A percentile compares a stretch with the other conserved stretches of the same genome.
Conservation (phyloP, 305 asterid species). For the Rubia peregrina region DNA sequence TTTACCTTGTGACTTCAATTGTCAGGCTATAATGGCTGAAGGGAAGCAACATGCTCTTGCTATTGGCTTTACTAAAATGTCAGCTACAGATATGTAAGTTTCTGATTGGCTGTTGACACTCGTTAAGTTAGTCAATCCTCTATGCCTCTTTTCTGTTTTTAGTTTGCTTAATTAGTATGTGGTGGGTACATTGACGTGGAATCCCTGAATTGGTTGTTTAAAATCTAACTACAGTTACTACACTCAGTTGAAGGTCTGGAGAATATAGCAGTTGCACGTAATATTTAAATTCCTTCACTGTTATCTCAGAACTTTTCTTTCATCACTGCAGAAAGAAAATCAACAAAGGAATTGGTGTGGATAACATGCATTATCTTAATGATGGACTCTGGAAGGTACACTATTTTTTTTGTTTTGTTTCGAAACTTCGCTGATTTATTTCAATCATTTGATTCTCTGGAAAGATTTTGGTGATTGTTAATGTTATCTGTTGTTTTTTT, state of each 20-base stretch:
- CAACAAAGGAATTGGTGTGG: constrained; percentile 96
- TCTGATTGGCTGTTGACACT: background rate
- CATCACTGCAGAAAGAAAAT: constrained; percentile 51
- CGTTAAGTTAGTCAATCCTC: background rate
- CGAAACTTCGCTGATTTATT: background rate
- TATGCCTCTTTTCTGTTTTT: background rate
- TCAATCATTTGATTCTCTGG: background rate
- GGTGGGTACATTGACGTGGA: background rate
- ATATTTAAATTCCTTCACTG: background rate
- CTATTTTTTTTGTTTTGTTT: background rate
- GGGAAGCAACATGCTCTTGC: constrained; percentile 99
- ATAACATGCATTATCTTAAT: constrained; percentile 96
- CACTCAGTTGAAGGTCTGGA: background rate
- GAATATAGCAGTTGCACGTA: background rate
- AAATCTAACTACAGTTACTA: background rate
- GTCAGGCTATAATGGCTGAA: constrained; percentile 98
- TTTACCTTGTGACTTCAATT: constrained; percentile 11
- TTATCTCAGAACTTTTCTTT: constrained; percentile 1
- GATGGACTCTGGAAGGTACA: constrained; percentile 99
- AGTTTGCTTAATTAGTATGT: background rate
- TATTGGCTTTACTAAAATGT: constrained; percentile 93
- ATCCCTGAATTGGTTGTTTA: background rate
- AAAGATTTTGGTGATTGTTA: background rate
- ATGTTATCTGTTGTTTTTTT: background rate
- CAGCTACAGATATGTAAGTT: constrained; percentile 91